phyloP scores from a whole-genome alignment of 257 asterid genomes.

The Dorcoceras hygrometricum region DNA sequence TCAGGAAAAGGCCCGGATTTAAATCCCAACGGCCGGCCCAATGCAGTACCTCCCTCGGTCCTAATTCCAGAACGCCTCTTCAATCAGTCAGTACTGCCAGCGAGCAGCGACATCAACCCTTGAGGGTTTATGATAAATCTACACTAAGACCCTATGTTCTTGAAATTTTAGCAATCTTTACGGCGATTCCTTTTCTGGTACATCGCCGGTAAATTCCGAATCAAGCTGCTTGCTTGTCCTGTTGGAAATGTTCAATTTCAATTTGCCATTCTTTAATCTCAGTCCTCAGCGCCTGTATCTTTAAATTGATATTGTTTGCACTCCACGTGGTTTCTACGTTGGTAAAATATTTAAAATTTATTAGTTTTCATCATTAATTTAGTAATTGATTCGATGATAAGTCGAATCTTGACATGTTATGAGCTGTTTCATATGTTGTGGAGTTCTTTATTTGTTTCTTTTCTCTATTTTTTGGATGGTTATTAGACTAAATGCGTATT shows the following conservation, averaged over 20 bases:
- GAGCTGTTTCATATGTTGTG: slow-evolving; percentile 17
- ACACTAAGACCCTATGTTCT: not conserved
- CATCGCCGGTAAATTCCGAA: not conserved
- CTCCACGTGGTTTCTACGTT: not conserved
- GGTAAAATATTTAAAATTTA: not conserved
- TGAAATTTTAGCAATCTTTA: not conserved
- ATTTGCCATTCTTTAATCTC: not conserved
- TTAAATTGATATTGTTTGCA: not conserved
- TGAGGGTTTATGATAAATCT: not conserved
- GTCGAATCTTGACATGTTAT: slow-evolving; percentile 1
- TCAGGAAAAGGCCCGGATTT: not conserved
- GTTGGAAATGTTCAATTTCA: not conserved
- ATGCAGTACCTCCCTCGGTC: not conserved
- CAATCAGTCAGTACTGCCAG: no score
- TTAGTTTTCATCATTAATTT: slow-evolving; percentile 5
- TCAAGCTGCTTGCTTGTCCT: not conserved
- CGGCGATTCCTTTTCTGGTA: not conserved
- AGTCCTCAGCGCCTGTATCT: not conserved
- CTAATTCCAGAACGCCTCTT: not conserved
- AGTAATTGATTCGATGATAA: not conserved
- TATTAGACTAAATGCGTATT: not conserved
- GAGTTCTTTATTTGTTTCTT: not conserved
- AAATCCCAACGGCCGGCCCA: not conserved
- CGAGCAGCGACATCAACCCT: not conserved
- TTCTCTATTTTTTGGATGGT: not conserved